These are phyloP conservation scores for Yamadazyma philogaea DNA, from an alignment of 805 yeast species.

Conservation along the genomic window DNA sequence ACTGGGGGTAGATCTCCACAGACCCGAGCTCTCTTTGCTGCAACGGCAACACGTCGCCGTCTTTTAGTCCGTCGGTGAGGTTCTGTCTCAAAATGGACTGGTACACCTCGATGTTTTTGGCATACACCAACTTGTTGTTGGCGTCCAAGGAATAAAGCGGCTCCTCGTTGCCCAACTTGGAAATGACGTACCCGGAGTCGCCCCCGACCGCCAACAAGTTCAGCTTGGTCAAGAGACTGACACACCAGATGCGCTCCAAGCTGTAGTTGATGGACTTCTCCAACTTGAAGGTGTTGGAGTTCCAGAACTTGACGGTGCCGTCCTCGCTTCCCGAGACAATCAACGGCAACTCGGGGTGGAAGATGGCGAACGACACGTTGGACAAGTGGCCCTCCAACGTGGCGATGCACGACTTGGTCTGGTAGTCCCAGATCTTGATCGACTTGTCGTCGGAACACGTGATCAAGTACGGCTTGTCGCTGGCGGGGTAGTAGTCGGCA, in stretches of 20 bases:
- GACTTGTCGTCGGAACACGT: slow-evolving; percentile 91
- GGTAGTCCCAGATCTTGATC: slow-evolving; percentile 92
- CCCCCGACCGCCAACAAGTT: slow-evolving; percentile 88
- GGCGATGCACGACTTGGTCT: slow-evolving; percentile 93
- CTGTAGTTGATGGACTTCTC: slow-evolving; percentile 90
- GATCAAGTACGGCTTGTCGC: slow-evolving; percentile 93
- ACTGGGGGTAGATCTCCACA: slow-evolving; percentile 88
- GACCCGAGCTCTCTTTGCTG: slow-evolving; percentile 90
- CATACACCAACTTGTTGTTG: slow-evolving; percentile 87
- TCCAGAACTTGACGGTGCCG: slow-evolving; percentile 92
- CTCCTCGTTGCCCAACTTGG: slow-evolving; percentile 89
- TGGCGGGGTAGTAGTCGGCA: slow-evolving; percentile 94
- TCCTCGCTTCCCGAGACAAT: slow-evolving; percentile 97
- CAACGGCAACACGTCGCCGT: slow-evolving; percentile 76
- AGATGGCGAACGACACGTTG: slow-evolving; percentile 93
- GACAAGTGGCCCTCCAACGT: slow-evolving; percentile 90
- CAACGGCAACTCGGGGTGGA: slow-evolving; percentile 96
- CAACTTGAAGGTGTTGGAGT: slow-evolving; percentile 85
- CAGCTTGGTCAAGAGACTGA: slow-evolving; percentile 64
- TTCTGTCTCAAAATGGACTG: slow-evolving; percentile 70
- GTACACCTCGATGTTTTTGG: slow-evolving; percentile 85
- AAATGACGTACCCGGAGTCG: slow-evolving; percentile 88
- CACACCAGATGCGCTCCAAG: slow-evolving; percentile 96
- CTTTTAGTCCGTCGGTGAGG: slow-evolving; percentile 63
- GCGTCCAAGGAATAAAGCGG: slow-evolving; percentile 93